Base-by-base conservation (phyloP, 1,284 basidiomycete species). In the Amylostereum areolatum region DNA sequence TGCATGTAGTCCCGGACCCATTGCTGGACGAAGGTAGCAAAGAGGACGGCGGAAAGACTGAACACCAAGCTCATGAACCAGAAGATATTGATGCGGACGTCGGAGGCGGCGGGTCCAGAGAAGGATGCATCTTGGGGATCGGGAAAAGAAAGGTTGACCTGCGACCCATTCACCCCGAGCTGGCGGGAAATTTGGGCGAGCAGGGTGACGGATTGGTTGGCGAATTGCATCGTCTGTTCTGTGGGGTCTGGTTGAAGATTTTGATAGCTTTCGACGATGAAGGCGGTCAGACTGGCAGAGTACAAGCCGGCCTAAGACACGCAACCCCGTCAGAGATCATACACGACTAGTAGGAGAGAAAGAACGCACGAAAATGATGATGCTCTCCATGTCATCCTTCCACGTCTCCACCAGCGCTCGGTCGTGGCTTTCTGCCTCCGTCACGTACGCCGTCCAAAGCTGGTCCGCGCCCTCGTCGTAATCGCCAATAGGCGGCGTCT, bases 231-330 rank as follows among this genome's bases (percentile, higher is more conserved):
- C 5, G 30, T 45, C 12, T 32, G 29, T 28, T 43, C n/a, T 1
- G 11, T 25, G 10, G 48, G 44, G 33, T 53, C 44, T 10, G 43
- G 43, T 12, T 41, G 35, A 29, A 55, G 40, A 11, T 49, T 47
- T 39, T 47, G 25, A 10, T 54, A 54, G 35, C 50, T 52, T 12
- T 55, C 47, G 27, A 49, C 42, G 11, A 55, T 32, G 28, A 55
- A 52, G 7, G 54, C 49, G 5, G 54, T 54, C 41, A 55, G 30
- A 25, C 50, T 51, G 11, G 52, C 52, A 10, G 54, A 53, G 30
- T 47, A 55, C n/a, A 55, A 35, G 45, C 54, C 54, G 12, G 54
- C 52, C 52, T 55, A 18, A 10, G 12, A 25, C 2, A 29, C 5
- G 5, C n/a, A 9, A 4, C 10, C 2, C n/a, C n/a, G n/a, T 29